A percentile compares a stretch with the other conserved stretches of the same genome.
phyloP scores from a whole-genome alignment of 805 yeast species.

The Metschnikowia colocasiae region DNA sequence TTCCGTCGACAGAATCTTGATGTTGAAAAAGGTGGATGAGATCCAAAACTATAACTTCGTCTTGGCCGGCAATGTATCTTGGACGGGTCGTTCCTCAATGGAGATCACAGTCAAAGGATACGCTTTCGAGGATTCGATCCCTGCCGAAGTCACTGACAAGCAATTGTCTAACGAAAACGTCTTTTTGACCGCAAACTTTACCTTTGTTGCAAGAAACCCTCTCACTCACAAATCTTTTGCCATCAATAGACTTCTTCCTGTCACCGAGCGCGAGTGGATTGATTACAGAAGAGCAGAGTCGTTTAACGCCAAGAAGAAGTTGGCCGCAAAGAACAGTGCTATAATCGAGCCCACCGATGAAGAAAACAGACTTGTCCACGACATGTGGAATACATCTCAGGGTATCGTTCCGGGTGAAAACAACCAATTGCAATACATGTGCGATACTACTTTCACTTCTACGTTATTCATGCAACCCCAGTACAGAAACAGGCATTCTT shows the following conservation, averaged over 20 bases:
- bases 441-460: constrained; percentile 64
- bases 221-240: constrained; percentile 87
- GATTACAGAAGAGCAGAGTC: constrained; percentile 87
- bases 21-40: constrained; percentile 80
- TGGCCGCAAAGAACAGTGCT: constrained; percentile 63
- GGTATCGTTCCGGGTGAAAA: constrained; percentile 6
- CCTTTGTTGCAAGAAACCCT: constrained; percentile 94
- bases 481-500: constrained; percentile 89
- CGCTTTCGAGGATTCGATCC: constrained; percentile 57
- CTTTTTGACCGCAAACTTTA: constrained; percentile 84
- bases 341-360: constrained; percentile 61
- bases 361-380: constrained; percentile 73
- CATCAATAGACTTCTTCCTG: constrained; percentile 75
- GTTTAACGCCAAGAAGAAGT: constrained; percentile 81
- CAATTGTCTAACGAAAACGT: constrained; percentile 63
- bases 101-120: constrained; percentile 90
- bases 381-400: constrained; percentile 55
- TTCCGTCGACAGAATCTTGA: constrained; percentile 84
- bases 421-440: constrained; percentile 58
- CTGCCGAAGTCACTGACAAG: constrained; percentile 50
- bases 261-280: constrained; percentile 70
- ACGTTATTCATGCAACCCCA: constrained; percentile 95
- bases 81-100: constrained; percentile 96
- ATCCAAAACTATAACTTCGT: constrained; percentile 71
- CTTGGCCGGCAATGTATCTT: constrained; percentile 85